A percentile compares a stretch with the other conserved stretches of the same genome.
Conservation (phyloP, 2,329 filamentous ascomycete species). For the Fusarium sp. region DNA sequence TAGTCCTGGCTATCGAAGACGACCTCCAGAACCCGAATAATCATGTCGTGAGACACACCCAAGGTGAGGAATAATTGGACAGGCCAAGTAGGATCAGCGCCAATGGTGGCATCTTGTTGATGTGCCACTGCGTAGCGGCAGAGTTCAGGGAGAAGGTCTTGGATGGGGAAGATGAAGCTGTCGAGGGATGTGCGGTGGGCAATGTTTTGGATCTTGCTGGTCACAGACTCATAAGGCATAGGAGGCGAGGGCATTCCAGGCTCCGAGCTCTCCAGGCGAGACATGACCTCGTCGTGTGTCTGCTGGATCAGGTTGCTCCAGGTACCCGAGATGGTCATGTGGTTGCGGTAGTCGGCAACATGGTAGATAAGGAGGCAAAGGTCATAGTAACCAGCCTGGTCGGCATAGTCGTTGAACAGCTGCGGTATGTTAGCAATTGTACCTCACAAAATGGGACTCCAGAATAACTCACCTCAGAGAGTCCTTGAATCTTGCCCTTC, state of each 20-base stretch:
- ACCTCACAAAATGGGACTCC: too few relatives aligned
- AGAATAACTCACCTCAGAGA: constrained; percentile 75
- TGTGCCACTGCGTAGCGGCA: constrained; percentile 72
- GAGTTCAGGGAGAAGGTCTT: constrained; percentile 70
- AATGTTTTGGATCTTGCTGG: constrained; percentile 72
- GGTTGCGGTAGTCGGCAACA: constrained; percentile 89
- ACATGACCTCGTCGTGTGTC: constrained; percentile 69
- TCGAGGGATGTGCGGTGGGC: constrained; percentile 74
- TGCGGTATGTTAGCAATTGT: constrained; percentile 57
- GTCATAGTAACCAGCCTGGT: constrained; percentile 93
- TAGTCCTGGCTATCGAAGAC: constrained; percentile 70
- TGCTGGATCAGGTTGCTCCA: constrained; percentile 86
- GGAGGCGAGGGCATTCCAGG: constrained; percentile 54
- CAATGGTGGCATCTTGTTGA: constrained; percentile 68
- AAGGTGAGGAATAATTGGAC: constrained; percentile 67
- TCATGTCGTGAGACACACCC: constrained; percentile 67
- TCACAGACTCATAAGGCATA: constrained; percentile 77
- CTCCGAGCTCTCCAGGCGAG: constrained; percentile 58
- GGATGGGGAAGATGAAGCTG: constrained; percentile 74
- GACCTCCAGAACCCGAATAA: constrained; percentile 66
- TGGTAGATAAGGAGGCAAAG: constrained; percentile 94
- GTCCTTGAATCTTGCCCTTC: constrained; percentile 80
- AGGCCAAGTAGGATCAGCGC: constrained; percentile 69
- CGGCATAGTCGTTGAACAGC: constrained; percentile 94
- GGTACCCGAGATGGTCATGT: constrained; percentile 83